These are phyloP conservation scores for Boletus vermiculosoides DNA, from an alignment of 768 basidiomycete species.

Conservation along the genomic window DNA sequence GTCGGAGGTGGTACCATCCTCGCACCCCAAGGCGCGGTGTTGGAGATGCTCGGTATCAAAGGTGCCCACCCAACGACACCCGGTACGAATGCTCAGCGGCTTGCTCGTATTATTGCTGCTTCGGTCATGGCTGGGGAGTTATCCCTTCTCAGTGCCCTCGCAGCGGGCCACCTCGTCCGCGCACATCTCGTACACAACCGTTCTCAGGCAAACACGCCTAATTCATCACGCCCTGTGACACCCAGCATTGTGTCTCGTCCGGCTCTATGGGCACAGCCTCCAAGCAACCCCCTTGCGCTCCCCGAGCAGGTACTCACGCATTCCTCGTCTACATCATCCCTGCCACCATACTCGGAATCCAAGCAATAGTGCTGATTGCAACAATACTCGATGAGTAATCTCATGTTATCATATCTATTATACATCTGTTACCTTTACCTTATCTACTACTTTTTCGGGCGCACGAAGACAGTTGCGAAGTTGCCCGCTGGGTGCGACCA, in stretches of 20 bases:
- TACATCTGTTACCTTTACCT: slow-evolving; percentile 29
- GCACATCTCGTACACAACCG: slow-evolving; percentile 94
- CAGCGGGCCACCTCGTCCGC: slow-evolving; percentile 91
- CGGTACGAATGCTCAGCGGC: slow-evolving; percentile 83
- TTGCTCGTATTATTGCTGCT: slow-evolving; percentile 87
- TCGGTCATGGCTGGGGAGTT: slow-evolving; percentile 98
- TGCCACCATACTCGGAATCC: slow-evolving; percentile 43
- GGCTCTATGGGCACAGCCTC: slow-evolving; percentile 26
- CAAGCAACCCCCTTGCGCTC: slow-evolving; percentile 5
- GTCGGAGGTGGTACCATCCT: slow-evolving; percentile 96
- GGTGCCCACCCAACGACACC: slow-evolving; percentile 87
- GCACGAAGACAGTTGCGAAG: background rate
- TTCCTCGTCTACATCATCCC: slow-evolving; percentile 38
- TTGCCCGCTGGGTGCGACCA: background rate
- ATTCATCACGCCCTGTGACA: slow-evolving; percentile 56
- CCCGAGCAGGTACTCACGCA: slow-evolving; percentile 29
- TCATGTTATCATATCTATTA: slow-evolving; percentile 18
- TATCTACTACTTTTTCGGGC: slow-evolving; percentile 10
- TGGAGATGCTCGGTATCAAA: slow-evolving; percentile 90
- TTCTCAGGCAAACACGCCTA: slow-evolving; percentile 77
- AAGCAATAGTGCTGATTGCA: slow-evolving; percentile 16
- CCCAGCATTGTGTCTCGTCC: slow-evolving; percentile 41
- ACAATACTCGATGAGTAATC: slow-evolving; percentile 4
- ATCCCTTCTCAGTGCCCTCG: slow-evolving; percentile 86
- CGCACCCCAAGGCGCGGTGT: slow-evolving; percentile 82